Conservation (phyloP, 768 basidiomycete genomes). For the Amanita subjunquillea region DNA sequence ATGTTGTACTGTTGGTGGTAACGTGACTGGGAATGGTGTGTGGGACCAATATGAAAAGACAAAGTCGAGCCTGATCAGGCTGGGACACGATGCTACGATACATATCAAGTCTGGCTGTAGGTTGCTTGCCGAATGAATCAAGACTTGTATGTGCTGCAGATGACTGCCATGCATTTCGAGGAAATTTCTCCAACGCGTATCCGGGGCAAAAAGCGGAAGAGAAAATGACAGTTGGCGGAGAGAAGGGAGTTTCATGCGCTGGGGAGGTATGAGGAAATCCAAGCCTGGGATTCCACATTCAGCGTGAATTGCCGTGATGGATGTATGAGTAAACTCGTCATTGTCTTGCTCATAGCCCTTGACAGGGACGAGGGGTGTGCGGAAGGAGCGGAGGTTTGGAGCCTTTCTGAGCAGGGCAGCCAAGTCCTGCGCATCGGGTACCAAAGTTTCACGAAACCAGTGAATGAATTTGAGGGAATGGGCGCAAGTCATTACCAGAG, state of each 20-base stretch:
- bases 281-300: background rate
- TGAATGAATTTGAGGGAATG: background rate
- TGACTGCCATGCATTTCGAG: background rate
- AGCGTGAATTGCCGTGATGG: background rate
- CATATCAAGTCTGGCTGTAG: background rate
- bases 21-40: slow-evolving; percentile 1
- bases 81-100: background rate
- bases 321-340: background rate
- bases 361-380: background rate
- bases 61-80: background rate
- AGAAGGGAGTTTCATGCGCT: slow-evolving; percentile 1
- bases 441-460: slow-evolving; percentile 3
- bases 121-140: background rate
- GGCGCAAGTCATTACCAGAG: background rate
- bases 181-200: slow-evolving; percentile 2
- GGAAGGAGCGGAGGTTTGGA: slow-evolving; percentile 3
- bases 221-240: slow-evolving; percentile 3
- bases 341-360: background rate
- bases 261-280: background rate
- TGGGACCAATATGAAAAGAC: slow-evolving; percentile 1
- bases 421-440: background rate
- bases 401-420: background rate
- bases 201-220: background rate
- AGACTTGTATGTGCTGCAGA: background rate
- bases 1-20: background rate